These are phyloP conservation scores for Eucalyptus curtisii DNA, from an alignment of 345 rosid genomes.

Conservation along the genomic window DNA sequence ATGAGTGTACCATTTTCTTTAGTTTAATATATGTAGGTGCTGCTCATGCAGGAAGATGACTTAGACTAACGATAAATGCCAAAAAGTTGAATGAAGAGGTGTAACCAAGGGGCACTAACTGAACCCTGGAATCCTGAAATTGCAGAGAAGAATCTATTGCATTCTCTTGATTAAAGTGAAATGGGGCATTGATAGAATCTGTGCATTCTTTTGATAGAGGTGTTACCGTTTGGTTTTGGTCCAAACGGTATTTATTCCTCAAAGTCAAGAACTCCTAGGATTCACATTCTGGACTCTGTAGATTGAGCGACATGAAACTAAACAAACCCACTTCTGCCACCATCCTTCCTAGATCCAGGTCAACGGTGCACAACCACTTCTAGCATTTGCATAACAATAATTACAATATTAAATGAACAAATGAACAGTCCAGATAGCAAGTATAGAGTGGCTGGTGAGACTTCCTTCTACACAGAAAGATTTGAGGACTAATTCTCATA, in stretches of 20 bases:
- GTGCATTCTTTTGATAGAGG: not conserved
- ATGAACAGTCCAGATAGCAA: not conserved
- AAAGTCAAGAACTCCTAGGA: not conserved
- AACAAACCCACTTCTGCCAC: not conserved
- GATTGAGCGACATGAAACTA: not conserved
- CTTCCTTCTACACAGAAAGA: not conserved
- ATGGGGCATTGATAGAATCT: not conserved
- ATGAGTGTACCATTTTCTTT: not conserved
- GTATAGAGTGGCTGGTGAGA: not conserved
- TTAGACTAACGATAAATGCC: not conserved
- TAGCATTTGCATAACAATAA: not conserved
- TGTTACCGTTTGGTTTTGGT: not conserved
- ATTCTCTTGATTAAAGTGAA: not conserved
- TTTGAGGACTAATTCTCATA: not conserved
- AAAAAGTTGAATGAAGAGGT: not conserved
- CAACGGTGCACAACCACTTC: not conserved
- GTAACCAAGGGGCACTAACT: not conserved
- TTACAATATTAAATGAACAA: not conserved
- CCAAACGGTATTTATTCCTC: not conserved
- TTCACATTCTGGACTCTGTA: not conserved
- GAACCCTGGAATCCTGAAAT: not conserved
- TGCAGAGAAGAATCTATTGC: not conserved
- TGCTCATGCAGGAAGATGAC: not conserved
- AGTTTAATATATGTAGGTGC: not conserved
- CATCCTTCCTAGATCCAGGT: not conserved